Conservation (phyloP, 2,329 filamentous ascomycete genomes). For the Teratosphaeria nubilosa region DNA sequence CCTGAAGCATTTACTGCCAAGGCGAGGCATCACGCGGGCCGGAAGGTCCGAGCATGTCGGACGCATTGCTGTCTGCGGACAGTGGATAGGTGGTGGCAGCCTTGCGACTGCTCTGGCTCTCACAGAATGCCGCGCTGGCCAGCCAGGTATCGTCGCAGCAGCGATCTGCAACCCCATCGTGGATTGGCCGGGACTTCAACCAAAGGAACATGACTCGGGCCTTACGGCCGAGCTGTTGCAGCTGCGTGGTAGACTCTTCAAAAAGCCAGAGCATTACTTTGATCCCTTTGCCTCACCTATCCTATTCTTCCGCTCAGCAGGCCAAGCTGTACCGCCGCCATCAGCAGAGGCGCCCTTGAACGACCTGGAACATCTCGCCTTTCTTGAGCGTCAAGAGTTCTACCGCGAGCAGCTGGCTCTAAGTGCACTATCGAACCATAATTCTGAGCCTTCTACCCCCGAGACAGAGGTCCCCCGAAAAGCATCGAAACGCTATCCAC, state of each 20-base stretch:
- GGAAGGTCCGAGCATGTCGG: constrained; percentile 21
- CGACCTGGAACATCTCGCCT: constrained; percentile 3
- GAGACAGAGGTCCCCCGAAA: constrained; percentile 9
- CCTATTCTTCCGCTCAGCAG: constrained; percentile 41
- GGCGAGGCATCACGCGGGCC: constrained; percentile 14
- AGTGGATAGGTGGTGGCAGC: constrained; percentile 35
- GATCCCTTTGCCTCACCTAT: constrained; percentile 42
- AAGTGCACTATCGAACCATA: constrained; percentile 8
- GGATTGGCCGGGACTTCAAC: constrained; percentile 32
- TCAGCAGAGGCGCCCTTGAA: neutral
- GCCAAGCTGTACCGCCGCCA: constrained; percentile 1
- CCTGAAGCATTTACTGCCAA: constrained; percentile 26
- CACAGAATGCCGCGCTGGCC: constrained; percentile 37
- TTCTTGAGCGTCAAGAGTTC: constrained; percentile 21
- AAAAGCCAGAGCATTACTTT: constrained; percentile 33
- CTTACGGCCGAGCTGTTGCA: constrained; percentile 14
- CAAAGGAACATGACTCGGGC: constrained; percentile 10
- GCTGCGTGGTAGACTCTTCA: constrained; percentile 31
- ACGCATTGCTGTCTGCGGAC: constrained; percentile 36
- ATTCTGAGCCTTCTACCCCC: neutral
- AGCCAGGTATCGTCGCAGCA: constrained; percentile 33
- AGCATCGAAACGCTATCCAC: constrained; percentile 33
- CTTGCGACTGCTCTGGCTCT: constrained; percentile 40
- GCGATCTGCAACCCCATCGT: constrained; percentile 38
- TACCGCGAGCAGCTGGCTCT: constrained; percentile 10